Percentiles rank a stretch among this genome's conserved stretches.
Conservation (phyloP, 1,139 yeast genomes). For the Yamadazyma blattariae region DNA sequence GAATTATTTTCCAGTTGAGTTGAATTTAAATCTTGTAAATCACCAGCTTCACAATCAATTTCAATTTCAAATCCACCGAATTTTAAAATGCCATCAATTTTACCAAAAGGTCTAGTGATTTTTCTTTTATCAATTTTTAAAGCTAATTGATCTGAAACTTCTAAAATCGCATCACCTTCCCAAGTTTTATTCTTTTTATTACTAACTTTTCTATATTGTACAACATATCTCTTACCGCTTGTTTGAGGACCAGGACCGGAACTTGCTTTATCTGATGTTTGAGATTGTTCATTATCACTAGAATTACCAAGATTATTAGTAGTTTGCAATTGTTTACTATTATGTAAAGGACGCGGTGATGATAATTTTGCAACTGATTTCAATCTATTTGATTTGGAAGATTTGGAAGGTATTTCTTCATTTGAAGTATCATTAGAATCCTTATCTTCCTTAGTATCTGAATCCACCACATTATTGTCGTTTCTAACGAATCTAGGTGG, state of each 20-base stretch:
- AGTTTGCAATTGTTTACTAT: not conserved
- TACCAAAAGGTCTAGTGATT: constrained; percentile 13
- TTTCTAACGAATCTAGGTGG: constrained; percentile 14
- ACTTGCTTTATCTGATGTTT: not conserved
- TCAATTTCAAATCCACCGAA: constrained; percentile 56
- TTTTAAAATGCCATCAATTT: constrained; percentile 39
- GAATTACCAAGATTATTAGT: not conserved
- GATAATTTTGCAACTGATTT: not conserved
- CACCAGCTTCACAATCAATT: constrained; percentile 42
- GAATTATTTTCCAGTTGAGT: not conserved
- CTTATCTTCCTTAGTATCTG: no score
- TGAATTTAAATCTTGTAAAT: not conserved
- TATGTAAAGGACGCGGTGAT: not conserved
- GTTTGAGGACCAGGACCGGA: no score
- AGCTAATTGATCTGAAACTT: constrained; percentile 7
- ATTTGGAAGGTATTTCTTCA: no score
- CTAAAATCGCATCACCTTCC: constrained; percentile 85
- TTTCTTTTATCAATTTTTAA: constrained; percentile 12
- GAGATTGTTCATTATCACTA: not conserved
- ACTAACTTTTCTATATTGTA: constrained; percentile 71
- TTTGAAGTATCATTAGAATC: no score
- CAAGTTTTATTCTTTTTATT: constrained; percentile 84
- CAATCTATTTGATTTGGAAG: no score
- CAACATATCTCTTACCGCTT: constrained; percentile 15
- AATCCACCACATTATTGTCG: not conserved